phyloP scores from a whole-genome alignment of 1,284 basidiomycete species.

The Cryptococcus deneoformans region DNA sequence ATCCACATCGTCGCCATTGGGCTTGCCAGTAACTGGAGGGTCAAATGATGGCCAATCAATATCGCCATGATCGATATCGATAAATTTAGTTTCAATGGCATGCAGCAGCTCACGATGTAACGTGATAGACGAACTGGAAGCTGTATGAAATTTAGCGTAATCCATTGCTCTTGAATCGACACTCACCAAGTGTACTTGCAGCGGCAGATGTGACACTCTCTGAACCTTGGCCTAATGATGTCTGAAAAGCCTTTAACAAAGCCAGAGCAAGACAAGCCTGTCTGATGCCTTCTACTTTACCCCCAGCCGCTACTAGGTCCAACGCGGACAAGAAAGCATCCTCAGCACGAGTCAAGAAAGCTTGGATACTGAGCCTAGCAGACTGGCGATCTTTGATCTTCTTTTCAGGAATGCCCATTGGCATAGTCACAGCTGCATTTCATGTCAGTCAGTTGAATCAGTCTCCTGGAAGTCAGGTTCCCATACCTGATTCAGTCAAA shows the following conservation, averaged over 20 bases:
- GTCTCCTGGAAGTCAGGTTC: not conserved
- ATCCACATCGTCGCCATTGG: not conserved
- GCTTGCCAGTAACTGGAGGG: not conserved
- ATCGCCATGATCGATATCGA: constrained; percentile 54
- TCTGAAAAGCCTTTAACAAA: constrained; percentile 69
- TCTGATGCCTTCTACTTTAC: constrained; percentile 66
- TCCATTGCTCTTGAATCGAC: not conserved
- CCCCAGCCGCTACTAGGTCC: constrained; percentile 57
- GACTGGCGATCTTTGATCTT: constrained; percentile 48
- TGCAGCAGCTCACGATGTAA: constrained; percentile 65
- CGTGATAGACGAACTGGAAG: constrained; percentile 64
- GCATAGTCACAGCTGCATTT: constrained; percentile 71
- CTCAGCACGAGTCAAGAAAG: constrained; percentile 64
- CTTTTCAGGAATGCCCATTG: constrained; percentile 66
- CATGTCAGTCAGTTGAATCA: not conserved
- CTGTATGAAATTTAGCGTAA: constrained; percentile 52
- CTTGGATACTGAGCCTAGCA: constrained; percentile 61
- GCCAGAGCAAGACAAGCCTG: constrained; percentile 68
- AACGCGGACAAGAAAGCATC: constrained; percentile 67
- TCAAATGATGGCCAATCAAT: constrained; percentile 64
- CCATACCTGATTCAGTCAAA: constrained; percentile 69
- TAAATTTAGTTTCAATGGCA: constrained; percentile 55
- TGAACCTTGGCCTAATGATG: constrained; percentile 65
- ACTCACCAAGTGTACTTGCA: constrained; percentile 65
- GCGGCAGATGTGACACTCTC: constrained; percentile 57